Percentiles rank a stretch among this genome's conserved stretches.
These are phyloP conservation scores for Globisporangium nunn DNA, from an alignment of 352 stramenopile genomes.

Conservation along the genomic window DNA sequence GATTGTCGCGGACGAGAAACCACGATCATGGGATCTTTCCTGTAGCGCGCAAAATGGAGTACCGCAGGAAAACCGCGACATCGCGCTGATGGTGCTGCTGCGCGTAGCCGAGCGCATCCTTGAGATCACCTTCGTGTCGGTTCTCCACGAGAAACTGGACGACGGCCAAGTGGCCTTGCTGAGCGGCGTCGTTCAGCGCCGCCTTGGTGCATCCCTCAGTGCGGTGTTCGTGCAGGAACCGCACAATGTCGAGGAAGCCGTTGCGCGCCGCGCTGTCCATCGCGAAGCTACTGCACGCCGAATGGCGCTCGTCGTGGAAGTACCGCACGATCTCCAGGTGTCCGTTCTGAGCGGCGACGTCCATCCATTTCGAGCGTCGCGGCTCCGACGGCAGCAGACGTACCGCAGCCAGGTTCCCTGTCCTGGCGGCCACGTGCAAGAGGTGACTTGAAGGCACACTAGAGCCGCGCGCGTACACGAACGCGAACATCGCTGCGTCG, in stretches of 20 bases:
- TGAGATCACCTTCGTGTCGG: slow-evolving; percentile 6
- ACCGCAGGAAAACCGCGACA: neutral
- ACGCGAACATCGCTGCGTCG: slow-evolving; percentile 4
- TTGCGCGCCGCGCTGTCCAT: slow-evolving; percentile 17
- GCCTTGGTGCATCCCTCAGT: slow-evolving; percentile 7
- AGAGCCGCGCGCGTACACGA: neutral
- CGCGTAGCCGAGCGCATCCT: slow-evolving; percentile 2
- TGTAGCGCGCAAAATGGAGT: too few species aligned
- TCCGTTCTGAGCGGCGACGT: slow-evolving; percentile 3
- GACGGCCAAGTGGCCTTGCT: neutral
- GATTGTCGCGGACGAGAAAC: too few species aligned
- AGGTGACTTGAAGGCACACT: neutral
- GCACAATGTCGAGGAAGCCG: slow-evolving; percentile 9
- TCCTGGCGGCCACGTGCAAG: slow-evolving; percentile 2
- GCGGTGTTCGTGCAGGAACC: slow-evolving; percentile 5
- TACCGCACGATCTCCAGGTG: slow-evolving; percentile 6
- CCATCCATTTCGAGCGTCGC: neutral
- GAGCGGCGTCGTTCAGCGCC: slow-evolving; percentile 5
- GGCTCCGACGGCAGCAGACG: slow-evolving; percentile 1
- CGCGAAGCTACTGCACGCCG: slow-evolving; percentile 4
- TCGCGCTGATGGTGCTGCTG: neutral
- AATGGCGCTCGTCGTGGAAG: slow-evolving; percentile 3
- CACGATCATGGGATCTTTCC: too few species aligned
- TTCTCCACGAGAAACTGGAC: slow-evolving; percentile 11
- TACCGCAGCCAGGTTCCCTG: slow-evolving; percentile 2